phyloP scores from a whole-genome alignment of 371 early-diverging fungal genomes.

The Mortierella sp. region DNA sequence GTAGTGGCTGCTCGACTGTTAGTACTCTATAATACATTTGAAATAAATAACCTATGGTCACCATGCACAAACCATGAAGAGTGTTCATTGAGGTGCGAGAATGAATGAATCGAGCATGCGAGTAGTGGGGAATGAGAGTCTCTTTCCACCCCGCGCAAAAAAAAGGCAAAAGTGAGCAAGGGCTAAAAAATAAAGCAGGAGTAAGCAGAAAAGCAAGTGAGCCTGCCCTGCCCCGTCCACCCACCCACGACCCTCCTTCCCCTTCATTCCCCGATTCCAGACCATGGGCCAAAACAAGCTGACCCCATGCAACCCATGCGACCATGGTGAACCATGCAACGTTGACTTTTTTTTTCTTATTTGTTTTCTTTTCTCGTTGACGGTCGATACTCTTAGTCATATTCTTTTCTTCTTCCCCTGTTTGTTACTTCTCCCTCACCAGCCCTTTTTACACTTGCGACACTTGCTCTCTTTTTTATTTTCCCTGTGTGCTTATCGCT shows the following conservation, averaged over 20 bases:
- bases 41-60: too few species aligned
- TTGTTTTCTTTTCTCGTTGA: not conserved
- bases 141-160: slow-evolving; percentile 5
- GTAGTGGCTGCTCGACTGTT: too few species aligned
- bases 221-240: not conserved
- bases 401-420: not conserved
- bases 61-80: not conserved
- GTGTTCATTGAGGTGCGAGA: too few species aligned
- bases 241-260: slow-evolving; percentile 3
- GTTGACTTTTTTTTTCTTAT: slow-evolving; percentile 5
- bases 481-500: not conserved
- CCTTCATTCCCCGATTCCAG: not conserved
- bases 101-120: not conserved
- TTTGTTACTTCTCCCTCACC: slow-evolving; percentile 6
- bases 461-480: too few species aligned
- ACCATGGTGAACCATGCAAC: slow-evolving; percentile 35
- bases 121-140: slow-evolving; percentile 6
- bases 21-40: not conserved
- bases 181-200: slow-evolving; percentile 2
- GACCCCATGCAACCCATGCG: slow-evolving; percentile 21
- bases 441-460: too few species aligned
- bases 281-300: not conserved
- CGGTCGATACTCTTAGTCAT: too few species aligned
- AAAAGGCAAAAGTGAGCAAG: slow-evolving; percentile 8
- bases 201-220: slow-evolving; percentile 3